Base-by-base conservation (phyloP, 2,329 filamentous ascomycete species). In the Penicillium sp. region DNA sequence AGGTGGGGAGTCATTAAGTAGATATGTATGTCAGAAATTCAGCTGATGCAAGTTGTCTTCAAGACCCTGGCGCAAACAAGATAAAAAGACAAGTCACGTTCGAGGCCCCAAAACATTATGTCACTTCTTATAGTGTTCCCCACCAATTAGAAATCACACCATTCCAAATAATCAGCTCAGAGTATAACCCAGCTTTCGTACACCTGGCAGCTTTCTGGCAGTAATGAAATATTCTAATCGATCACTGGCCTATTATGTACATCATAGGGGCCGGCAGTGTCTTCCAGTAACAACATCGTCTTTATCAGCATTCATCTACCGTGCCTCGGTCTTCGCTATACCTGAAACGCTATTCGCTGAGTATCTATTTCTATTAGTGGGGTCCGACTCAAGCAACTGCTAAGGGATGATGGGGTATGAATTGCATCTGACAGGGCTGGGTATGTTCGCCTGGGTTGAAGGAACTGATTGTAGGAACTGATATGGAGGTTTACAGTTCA, bases 11-110 rank as follows among this genome's bases (percentile, higher is more conserved):
- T 46, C 44, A 46, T 46, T 23, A n/a, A 46, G 19, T n/a, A n/a
- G 17, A 46, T 46, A 45, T 17, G 7, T 17, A 23, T 13, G 19
- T 19, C 19, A 48, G 21, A 7, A 45, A 21, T 45, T 45, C 44
- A 21, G 44, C 44, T n/a, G 44, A 48, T 21, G 46, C 46, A 48
- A 48, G 46, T 26, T 50, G 48, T 50, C 48, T 50, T 50, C 47
- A 50, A 29, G 26, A 30, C 3, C 9, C 26, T 48, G 7, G 17
- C 30, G 26, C 30, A 30, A 8, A 30, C 23, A 31, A n/a, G 17
- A 23, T 23, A 48, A 30, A 50, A 11, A 31, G 30, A n/a, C 26
- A 31, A n/a, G 48, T 50, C 48, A 50, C 48, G 23, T 31, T 50
- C 48, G 48, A 31, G 48, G 15, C 26, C 23, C 26, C 17, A 9